Percentiles rank a stretch among this genome's conserved stretches.
These are phyloP conservation scores for Penicillium hordei DNA, from an alignment of 2,329 filamentous ascomycete genomes.

Conservation along the genomic window DNA sequence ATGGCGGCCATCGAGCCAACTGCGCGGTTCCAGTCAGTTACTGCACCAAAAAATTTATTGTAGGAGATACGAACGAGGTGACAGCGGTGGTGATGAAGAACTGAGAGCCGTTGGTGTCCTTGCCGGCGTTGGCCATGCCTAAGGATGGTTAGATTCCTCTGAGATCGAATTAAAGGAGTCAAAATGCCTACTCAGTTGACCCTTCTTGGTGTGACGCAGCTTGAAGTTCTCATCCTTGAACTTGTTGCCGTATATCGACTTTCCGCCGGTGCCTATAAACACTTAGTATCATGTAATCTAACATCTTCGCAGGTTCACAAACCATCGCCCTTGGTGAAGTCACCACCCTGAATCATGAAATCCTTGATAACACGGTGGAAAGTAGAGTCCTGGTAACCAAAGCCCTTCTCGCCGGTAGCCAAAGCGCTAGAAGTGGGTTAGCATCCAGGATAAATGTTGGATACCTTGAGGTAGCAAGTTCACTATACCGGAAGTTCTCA, in stretches of 20 bases:
- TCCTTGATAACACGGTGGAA: slow-evolving; percentile 71
- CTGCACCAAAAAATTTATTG: background rate
- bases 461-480: background rate
- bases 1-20: slow-evolving; percentile 63
- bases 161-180: background rate
- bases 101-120: slow-evolving; percentile 65
- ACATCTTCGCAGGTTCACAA: slow-evolving; percentile 10
- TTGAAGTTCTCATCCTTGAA: slow-evolving; percentile 72
- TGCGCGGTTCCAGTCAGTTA: slow-evolving; percentile 21
- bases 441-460: background rate
- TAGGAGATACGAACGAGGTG: slow-evolving; percentile 45
- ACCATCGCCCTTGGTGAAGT: slow-evolving; percentile 64
- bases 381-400: slow-evolving; percentile 63
- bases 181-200: slow-evolving; percentile 52
- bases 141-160: slow-evolving; percentile 3
- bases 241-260: slow-evolving; percentile 67
- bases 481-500: slow-evolving; percentile 61
- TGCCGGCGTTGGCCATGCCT: slow-evolving; percentile 66
- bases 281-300: slow-evolving; percentile 9
- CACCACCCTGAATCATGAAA: slow-evolving; percentile 71
- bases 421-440: slow-evolving; percentile 47
- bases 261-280: slow-evolving; percentile 60
- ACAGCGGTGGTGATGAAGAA: slow-evolving; percentile 67
- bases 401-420: slow-evolving; percentile 66
- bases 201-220: slow-evolving; percentile 65